Percentiles rank a stretch among this genome's conserved stretches.
Conservation (phyloP, 495 filamentous ascomycete genomes). For the Elaphomyces granulatus region DNA sequence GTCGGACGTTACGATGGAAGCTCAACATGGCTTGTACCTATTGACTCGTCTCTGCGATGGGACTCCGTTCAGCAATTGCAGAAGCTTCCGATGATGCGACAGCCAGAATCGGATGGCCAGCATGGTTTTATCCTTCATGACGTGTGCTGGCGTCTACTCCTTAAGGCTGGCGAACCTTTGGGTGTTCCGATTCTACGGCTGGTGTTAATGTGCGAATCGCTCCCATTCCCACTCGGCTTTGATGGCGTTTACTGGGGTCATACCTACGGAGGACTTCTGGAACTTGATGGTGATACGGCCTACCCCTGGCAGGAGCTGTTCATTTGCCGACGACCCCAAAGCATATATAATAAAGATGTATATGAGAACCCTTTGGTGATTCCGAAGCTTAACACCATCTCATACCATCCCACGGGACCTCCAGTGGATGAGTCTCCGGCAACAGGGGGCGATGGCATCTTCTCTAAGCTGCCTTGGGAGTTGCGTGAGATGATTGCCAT, state of each 20-base stretch:
- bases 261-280: neutral
- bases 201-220: slow-evolving; percentile 1
- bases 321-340: neutral
- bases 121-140: slow-evolving; percentile 2
- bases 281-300: neutral
- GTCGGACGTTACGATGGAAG: neutral
- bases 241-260: neutral
- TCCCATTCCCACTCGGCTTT: neutral
- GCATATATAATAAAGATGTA: neutral
- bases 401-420: neutral
- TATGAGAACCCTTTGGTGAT: neutral
- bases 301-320: slow-evolving; percentile 1
- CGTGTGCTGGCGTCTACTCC: neutral
- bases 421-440: too few relatives aligned
- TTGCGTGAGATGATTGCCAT: slow-evolving; percentile 1
- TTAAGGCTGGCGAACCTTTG: neutral
- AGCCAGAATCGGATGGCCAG: neutral
- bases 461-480: neutral
- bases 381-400: neutral
- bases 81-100: neutral
- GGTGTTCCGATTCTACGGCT: neutral
- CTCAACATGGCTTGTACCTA: neutral
- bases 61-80: neutral
- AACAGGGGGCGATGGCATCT: neutral
- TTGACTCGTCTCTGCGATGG: neutral